Percentiles rank a stretch among this genome's conserved stretches.
Conservation (phyloP, 2,329 filamentous ascomycete species). For the Beauveria varroae region DNA sequence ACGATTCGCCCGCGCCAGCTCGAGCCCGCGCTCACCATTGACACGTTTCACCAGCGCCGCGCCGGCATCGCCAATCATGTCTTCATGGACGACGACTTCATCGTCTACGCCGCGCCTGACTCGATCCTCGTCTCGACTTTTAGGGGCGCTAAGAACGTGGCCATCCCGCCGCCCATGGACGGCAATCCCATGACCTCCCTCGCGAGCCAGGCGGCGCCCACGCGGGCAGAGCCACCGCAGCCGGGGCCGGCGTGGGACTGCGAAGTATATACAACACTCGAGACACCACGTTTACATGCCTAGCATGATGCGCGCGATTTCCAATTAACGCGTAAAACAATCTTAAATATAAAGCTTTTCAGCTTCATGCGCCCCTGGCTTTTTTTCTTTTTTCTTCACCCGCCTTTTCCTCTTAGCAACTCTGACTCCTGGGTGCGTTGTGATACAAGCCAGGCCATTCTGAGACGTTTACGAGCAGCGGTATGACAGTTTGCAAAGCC, state of each 20-base stretch:
- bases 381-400: neutral
- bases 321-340: neutral
- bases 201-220: neutral
- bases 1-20: neutral
- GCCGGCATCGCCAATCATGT: slow-evolving; percentile 2
- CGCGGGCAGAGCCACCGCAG: neutral
- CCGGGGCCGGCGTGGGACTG: slow-evolving; percentile 1
- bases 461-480: neutral
- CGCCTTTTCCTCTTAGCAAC: neutral
- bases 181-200: neutral
- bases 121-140: slow-evolving; percentile 3
- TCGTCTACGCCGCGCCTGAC: slow-evolving; percentile 6
- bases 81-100: slow-evolving; percentile 11
- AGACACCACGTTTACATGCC: neutral
- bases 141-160: neutral
- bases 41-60: slow-evolving; percentile 3
- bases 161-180: neutral
- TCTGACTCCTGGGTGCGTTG: neutral
- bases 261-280: slow-evolving; percentile 6
- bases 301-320: neutral
- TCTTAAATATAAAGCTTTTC: neutral
- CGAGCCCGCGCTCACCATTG: slow-evolving; percentile 9
- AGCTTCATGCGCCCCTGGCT: neutral
- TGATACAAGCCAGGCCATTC: neutral
- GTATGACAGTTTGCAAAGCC: neutral